phyloP scores from a whole-genome alignment of 345 rosid species.

The Syzygium aromaticum region DNA sequence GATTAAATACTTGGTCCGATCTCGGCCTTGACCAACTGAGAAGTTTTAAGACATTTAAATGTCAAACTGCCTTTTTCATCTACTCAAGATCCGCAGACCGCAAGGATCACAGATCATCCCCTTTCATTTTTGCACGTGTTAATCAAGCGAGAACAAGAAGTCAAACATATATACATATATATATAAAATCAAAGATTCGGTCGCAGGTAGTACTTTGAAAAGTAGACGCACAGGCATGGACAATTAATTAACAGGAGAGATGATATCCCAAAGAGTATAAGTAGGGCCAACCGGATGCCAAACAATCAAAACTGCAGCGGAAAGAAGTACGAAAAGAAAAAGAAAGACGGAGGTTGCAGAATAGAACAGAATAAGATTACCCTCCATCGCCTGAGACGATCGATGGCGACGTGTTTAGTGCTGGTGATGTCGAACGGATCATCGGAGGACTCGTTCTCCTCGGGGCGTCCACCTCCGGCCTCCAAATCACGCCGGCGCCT shows the following conservation, averaged over 20 bases:
- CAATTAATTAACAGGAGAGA: not conserved
- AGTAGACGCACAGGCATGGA: not conserved
- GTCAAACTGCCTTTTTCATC: not conserved
- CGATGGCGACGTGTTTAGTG: conserved; percentile 64
- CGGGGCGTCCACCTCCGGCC: conserved; percentile 27
- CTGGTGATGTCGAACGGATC: conserved; percentile 53
- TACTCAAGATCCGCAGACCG: not conserved
- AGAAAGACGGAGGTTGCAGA: not conserved
- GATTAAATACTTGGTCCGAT: not conserved
- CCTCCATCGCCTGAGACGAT: conserved; percentile 81
- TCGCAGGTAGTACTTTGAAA: not conserved
- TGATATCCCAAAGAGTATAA: not conserved
- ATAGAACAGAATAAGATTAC: conserved; percentile 23
- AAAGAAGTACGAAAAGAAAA: not conserved
- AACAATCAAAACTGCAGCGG: not conserved
- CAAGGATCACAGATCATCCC: not conserved
- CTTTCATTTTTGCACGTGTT: not conserved
- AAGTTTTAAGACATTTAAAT: not conserved
- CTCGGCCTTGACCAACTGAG: not conserved
- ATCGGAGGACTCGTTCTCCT: conserved; percentile 13
- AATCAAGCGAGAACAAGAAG: not conserved
- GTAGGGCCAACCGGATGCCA: not conserved
- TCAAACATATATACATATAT: not conserved
- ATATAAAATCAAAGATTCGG: not conserved
- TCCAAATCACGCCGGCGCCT: conserved; percentile 35